Evolutionary conservation across 148 eudicot species (phyloP).

Genomic region (Chenopodium berlandieri): DNA sequence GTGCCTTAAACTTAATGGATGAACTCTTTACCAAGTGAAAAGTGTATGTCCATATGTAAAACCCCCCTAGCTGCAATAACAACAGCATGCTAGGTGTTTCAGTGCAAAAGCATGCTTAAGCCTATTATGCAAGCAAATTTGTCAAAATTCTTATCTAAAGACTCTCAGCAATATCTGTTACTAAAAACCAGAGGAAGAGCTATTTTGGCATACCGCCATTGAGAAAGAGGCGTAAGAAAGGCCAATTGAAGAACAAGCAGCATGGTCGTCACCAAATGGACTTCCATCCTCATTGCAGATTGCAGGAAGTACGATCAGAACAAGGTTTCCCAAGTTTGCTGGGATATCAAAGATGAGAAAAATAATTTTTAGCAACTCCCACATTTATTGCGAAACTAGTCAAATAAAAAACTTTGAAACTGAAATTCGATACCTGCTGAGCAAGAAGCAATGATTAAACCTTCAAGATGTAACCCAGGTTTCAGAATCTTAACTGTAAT

Average conservation of each 20-base stretch:
- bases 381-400: not conserved
- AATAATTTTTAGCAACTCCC: not conserved
- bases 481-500: constrained; percentile 59
- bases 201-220: constrained; percentile 62
- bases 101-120: not conserved
- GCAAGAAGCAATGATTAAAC: constrained; percentile 66
- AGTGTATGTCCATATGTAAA: constrained; percentile 83
- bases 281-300: constrained; percentile 65
- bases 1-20: constrained; percentile 35
- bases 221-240: constrained; percentile 87
- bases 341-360: not conserved
- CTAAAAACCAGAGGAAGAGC: not conserved
- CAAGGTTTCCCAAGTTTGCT: constrained; percentile 88
- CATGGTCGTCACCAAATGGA: constrained; percentile 69
- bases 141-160: not conserved
- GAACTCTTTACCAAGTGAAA: constrained; percentile 66
- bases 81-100: not conserved
- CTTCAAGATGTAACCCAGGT: constrained; percentile 63
- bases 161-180: not conserved
- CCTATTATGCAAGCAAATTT: not conserved
- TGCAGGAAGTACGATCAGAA: constrained; percentile 82
- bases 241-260: constrained; percentile 48
- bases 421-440: constrained; percentile 49
- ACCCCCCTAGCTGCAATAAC: constrained; percentile 63
- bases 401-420: not conserved